Evolutionary conservation across 2,329 filamentous ascomycete species (phyloP).

Genomic region (Sporothrix luriei): DNA sequence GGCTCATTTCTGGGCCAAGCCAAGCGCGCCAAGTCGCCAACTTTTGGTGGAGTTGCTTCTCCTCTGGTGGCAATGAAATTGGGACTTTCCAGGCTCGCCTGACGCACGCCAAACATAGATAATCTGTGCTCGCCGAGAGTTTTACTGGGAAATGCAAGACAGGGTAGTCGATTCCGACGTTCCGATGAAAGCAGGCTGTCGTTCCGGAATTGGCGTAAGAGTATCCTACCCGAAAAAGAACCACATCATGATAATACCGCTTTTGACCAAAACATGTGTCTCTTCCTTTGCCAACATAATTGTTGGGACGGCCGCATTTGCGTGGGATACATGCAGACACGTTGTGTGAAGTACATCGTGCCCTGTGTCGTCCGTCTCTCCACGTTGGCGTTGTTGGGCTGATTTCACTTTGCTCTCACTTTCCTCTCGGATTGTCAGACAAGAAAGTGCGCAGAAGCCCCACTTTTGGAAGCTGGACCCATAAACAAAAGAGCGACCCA

Average conservation of each 20-base stretch:
- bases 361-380: too few relatives aligned
- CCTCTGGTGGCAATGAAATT: constrained; percentile 15
- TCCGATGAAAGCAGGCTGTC: constrained; percentile 6
- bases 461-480: not conserved
- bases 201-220: not conserved
- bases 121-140: not conserved
- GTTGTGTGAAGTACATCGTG: too few relatives aligned
- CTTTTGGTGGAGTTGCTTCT: not conserved
- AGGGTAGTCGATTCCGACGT: constrained; percentile 22
- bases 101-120: not conserved
- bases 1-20: not conserved
- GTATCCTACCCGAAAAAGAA: not conserved
- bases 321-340: too few relatives aligned
- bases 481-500: not conserved
- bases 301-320: not conserved
- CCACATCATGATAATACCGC: too few relatives aligned
- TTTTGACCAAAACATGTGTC: not conserved
- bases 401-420: constrained; percentile 12
- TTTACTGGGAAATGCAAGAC: not conserved
- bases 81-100: not conserved
- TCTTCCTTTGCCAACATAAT: not conserved
- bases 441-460: not conserved
- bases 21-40: not conserved
- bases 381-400: too few relatives aligned
- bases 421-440: not conserved